phyloP scores from a whole-genome alignment of 139 green algal genomes.

The Zygnema circumcarinatum region DNA sequence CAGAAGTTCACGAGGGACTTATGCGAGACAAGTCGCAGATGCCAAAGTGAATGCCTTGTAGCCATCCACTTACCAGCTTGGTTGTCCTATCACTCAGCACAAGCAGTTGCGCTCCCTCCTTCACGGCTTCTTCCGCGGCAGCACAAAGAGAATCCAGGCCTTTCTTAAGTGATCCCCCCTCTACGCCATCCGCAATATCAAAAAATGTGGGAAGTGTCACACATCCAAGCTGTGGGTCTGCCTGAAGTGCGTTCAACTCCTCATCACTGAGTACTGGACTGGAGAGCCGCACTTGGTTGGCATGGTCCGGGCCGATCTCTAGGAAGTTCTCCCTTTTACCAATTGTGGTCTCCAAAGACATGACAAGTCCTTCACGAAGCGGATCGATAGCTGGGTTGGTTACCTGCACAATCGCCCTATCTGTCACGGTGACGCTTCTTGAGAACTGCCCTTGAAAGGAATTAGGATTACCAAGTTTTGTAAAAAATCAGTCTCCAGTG shows the following conservation, averaged over 20 bases:
- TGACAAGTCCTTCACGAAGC: conserved; percentile 97
- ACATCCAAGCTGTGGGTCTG: conserved; percentile 39
- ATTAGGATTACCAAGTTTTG: no score
- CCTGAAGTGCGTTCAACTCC: conserved; percentile 75
- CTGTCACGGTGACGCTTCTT: no score
- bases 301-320: conserved; percentile 69
- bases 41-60: no score
- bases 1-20: no score
- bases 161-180: conserved; percentile 45
- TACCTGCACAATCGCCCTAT: conserved; percentile 74
- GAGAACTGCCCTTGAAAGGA: no score
- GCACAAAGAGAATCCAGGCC: conserved; percentile 76
- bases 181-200: conserved; percentile 47
- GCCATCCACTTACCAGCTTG: conserved; percentile 41
- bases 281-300: conserved; percentile 63
- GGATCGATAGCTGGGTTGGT: conserved; percentile 99
- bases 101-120: conserved; percentile 74
- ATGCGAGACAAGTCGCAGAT: no score
- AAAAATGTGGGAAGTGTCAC: conserved; percentile 64
- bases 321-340: conserved; percentile 96
- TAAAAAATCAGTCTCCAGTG: no score
- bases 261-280: conserved; percentile 90
- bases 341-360: conserved; percentile 94
- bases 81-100: conserved; percentile 61
- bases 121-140: conserved; percentile 84